Base-by-base conservation (phyloP, 495 filamentous ascomycete species). In the Aspergillus egyptiacus region DNA sequence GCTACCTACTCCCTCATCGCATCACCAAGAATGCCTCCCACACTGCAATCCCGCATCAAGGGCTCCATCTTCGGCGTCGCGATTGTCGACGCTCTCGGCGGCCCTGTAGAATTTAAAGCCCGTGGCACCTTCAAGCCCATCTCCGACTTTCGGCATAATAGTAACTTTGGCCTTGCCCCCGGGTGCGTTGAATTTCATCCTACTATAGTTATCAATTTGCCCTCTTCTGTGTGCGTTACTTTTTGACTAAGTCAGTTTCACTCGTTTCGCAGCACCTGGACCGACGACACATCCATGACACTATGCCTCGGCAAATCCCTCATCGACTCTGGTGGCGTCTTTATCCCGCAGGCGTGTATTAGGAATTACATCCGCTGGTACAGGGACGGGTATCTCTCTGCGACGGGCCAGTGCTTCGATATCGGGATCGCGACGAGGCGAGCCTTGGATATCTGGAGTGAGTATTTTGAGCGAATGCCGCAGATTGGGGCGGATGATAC, bases 231-330 rank as follows among this genome's bases (percentile, higher is more conserved):
- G 30, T 8, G 9, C 30, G 9, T 13, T 23, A 18, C 4, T 22
- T 10, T 38, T 10, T 1, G 17, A 22, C 5, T 3, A 38, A 22
- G 19, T 22, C 18, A 38, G 19, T 1, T 9, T 23, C 20, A 38
- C 17, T 38, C 2, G 23, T 23, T 3, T 19, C n/a, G n/a, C 15
- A 38, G 35, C 5, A 38, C 35, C 20, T 38, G 35, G 35, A 22
- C 74, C 4, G 74, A 75, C 52, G 73, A 76, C 48, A 74, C 68
- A 1, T 59, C 67, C 18, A 71, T 75, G 67, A 69, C 72, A 5
- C 58, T 77, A 3, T 74, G 70, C 34, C 65, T 77, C 0, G 69
- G 70, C 1, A 53, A 63, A 33, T 67, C 71, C 14, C 58, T 76
- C 24, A 60, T 68, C 40, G 63, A 68, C 27, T 57, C 46, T 0